Evolutionary conservation across 2,329 filamentous ascomycete genomes (phyloP), one percentile per base, ranked within the genome.

Genomic region (Metarhizium anisopliae): DNA sequence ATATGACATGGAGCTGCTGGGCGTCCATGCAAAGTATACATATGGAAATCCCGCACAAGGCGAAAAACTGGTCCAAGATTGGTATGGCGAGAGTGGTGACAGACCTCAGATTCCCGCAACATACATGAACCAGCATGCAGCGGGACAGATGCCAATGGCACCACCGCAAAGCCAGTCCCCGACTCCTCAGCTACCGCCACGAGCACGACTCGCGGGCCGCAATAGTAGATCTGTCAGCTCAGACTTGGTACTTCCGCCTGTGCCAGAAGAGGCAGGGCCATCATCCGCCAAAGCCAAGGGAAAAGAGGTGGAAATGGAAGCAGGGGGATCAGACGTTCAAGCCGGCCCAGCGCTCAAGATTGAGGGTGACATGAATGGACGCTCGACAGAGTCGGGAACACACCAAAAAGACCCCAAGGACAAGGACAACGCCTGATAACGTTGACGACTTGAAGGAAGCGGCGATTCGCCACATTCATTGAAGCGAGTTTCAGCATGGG

Each of bases 1-100:
- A 29, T 61, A 60, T 6, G 59, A 58, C 13, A 47, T 54, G 1
- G 60, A 60, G 38, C 43, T 62, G 32, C 52, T 63, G 7, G 61
- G 59, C 8, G 57, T 59, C 14, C 59, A 56, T 29, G 32, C 50
- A 14, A 43, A 30, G 2, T 56, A 53, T 10, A 45, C 7, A 45
- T 52, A 25, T 29, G 40, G 51, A 4, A 29, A 36, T 29, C 40
- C 51, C 13, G 51, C 20, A 7, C 38, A 20, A 30, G 51, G 36
- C 4, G 51, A 47, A 14, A 53, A 47, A 30, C 16, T 36, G 38
- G 25, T 20, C 2, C 38, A 32, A 16, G 18, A 53, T 10, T 18
- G 38, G 40, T 20, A 53, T 35, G 51, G 51, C 29, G 10, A 6
- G 25, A 53, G 30, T 36, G 51, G 51, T 14, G 16, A 53, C 25